Base-by-base conservation (phyloP, 768 basidiomycete species). In the Kwoniella sp. region DNA sequence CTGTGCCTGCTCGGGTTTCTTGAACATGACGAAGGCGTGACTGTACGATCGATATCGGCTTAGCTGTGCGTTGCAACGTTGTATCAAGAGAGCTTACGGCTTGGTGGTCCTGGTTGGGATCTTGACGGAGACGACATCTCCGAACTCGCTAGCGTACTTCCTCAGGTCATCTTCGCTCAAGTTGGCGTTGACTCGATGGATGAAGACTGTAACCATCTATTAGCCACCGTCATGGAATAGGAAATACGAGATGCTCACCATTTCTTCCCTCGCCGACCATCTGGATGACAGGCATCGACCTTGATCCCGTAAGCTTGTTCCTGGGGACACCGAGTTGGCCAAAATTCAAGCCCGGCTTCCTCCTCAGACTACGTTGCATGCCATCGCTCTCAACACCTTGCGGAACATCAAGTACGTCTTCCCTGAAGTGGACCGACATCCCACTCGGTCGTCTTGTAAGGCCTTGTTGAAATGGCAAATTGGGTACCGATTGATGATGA, bases 21-120 rank as follows among this genome's bases (percentile, higher is more conserved):
- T 63, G 56, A 71, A 71, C 72, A 71, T 59, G 21, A 74, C 69
- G 48, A 74, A 74, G 15, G 68, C 72, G 51, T 69, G 64, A 12
- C 68, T 72, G 50, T 1, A 37, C 2, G 21, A 46, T 13, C 21
- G 1, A 17, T 8, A 46, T 44, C 40, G 44, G 21, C 15, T 21
- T 56, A 25, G 22, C 21, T 26, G 24, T 29, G n/a, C 21, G 17
- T 49, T 22, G 37, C n/a, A n/a, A n/a, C n/a, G n/a, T n/a, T n/a
- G n/a, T n/a, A n/a, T n/a, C n/a, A n/a, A n/a, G n/a, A n/a, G n/a
- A n/a, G 55, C 50, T 44, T 29, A 55, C 60, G 49, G 60, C 29
- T 46, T 59, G 15, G 47, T 48, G 21, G 56, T 57, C 9, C 56
- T 24, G 27, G 55, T 9, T 29, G 61, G 61, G 36, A 65, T 56